Evolutionary conservation across 768 basidiomycete species (phyloP), one percentile per base, ranked within the genome.

Genomic region (Sporobolomyces roseus): DNA sequence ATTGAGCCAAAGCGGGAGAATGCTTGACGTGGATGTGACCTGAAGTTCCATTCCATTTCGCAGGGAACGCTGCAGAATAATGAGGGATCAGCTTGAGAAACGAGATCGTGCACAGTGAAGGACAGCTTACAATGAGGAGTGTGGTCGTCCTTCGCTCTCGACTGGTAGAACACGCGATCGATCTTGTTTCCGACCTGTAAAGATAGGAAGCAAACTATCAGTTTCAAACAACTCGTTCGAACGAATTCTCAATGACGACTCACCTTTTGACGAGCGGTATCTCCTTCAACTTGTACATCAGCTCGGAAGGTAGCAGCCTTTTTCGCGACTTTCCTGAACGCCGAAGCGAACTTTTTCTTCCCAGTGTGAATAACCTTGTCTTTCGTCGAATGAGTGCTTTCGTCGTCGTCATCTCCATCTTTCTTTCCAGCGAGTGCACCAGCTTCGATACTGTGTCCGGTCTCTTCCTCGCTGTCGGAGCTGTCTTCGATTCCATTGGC

Each of bases 221-320:
- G n/a, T n/a, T n/a, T 17, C 38, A 17, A 41, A 41, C 9, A 41
- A 9, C 38, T 41, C 38, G 38, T 41, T 17, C 9, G 38, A 41
- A 9, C 38, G 38, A 41, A 41, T 41, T 41, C 38, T 41, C 17
- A 41, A 49, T 14, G 27, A 23, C 19, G 74, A n/a, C 78, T 62
- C 49, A 78, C 79, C 72, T 77, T 75, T 70, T 78, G 64, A 32
- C 61, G 61, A 6, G 56, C 76, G 70, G 71, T 74, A 14, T 71
- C 70, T 10, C 78, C 79, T 63, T 80, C 78, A 46, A 81, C 76
- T 29, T 77, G 74, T 14, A 80, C 80, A 68, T 80, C 79, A 0
- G 78, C 79, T 7, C 76, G 62, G 74, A 81, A 78, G 32, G 73
- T 76, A 1, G 80, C 80, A 50, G 77, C 77, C 68, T 78, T 79